Conservation (phyloP, 805 yeast species). For the Yamadazyma tumulicola region DNA sequence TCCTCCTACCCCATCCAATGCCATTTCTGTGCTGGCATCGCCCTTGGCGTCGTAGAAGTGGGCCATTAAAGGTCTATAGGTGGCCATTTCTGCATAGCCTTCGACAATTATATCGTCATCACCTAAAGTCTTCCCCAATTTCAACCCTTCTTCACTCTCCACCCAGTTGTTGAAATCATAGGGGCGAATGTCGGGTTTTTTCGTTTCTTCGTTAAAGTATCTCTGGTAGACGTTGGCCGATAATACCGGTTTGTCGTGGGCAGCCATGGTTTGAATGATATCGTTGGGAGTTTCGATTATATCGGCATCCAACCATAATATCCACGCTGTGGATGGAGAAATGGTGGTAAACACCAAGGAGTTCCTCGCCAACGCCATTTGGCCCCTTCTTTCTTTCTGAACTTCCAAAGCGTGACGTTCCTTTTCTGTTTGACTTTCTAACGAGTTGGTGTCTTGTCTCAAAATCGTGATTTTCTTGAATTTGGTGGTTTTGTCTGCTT, state of each 20-base stretch:
- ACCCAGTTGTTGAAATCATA: slow-evolving; percentile 97
- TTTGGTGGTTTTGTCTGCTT: slow-evolving; percentile 56
- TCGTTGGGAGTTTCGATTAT: slow-evolving; percentile 83
- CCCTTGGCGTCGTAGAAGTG: slow-evolving; percentile 69
- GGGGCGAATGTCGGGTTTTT: slow-evolving; percentile 65
- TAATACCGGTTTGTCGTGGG: slow-evolving; percentile 80
- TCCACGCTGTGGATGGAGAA: slow-evolving; percentile 91
- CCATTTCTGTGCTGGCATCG: slow-evolving; percentile 64
- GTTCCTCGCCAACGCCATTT: slow-evolving; percentile 94
- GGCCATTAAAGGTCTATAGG: slow-evolving; percentile 94
- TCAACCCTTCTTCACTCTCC: slow-evolving; percentile 74
- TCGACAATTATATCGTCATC: slow-evolving; percentile 94
- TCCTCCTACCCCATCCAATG: slow-evolving; percentile 96
- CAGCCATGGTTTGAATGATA: slow-evolving; percentile 80
- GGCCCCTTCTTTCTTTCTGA: slow-evolving; percentile 83
- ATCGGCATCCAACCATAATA: slow-evolving; percentile 95
- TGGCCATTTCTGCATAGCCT: slow-evolving; percentile 90
- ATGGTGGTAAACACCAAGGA: slow-evolving; percentile 84
- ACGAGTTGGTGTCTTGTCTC: slow-evolving; percentile 84
- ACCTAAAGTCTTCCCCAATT: slow-evolving; percentile 64
- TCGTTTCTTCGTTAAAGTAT: slow-evolving; percentile 54
- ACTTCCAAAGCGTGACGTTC: slow-evolving; percentile 85
- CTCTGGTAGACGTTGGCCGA: slow-evolving; percentile 94
- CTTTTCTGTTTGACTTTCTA: slow-evolving; percentile 72
- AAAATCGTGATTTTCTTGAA: slow-evolving; percentile 83